phyloP scores from a whole-genome alignment of 2,329 filamentous ascomycete species.

The Cephalotrichum gorgonifer region DNA sequence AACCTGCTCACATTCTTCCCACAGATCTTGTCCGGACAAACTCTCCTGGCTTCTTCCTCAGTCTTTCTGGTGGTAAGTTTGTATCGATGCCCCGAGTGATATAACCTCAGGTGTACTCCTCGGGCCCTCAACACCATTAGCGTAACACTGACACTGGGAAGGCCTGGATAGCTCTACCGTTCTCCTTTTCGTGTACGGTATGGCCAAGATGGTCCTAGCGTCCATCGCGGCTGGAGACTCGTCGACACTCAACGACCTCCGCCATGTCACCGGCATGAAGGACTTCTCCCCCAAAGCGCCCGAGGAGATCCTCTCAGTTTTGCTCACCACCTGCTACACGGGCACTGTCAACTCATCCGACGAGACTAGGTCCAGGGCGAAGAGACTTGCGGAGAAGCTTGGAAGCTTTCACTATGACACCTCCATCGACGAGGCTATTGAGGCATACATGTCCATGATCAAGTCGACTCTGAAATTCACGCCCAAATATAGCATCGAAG shows the following conservation, averaged over 20 bases:
- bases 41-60: conserved; percentile 40
- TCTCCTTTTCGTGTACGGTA: conserved; percentile 25
- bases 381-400: conserved; percentile 48
- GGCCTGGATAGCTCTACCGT: conserved; percentile 15
- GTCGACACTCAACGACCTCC: conserved; percentile 14
- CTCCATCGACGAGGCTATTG: conserved; percentile 60
- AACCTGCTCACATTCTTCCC: conserved; percentile 26
- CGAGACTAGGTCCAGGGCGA: conserved; percentile 51
- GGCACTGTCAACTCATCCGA: conserved; percentile 47
- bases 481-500: conserved; percentile 40
- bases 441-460: conserved; percentile 32
- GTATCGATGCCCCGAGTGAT: no score
- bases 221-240: conserved; percentile 31
- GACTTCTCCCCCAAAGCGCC: conserved; percentile 41
- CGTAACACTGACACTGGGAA: neutral
- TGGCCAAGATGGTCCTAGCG: conserved; percentile 45
- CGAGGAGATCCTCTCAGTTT: conserved; percentile 41
- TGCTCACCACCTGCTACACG: conserved; percentile 40
- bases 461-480: conserved; percentile 16
- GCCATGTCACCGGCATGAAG: conserved; percentile 13
- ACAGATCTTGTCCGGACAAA: conserved; percentile 41
- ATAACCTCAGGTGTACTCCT: no score
- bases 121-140: no score
- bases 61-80: conserved; percentile 26
- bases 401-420: conserved; percentile 64